Evolutionary conservation across 148 eudicot species (phyloP).

Genomic region (Rhododendron ferrugineum): DNA sequence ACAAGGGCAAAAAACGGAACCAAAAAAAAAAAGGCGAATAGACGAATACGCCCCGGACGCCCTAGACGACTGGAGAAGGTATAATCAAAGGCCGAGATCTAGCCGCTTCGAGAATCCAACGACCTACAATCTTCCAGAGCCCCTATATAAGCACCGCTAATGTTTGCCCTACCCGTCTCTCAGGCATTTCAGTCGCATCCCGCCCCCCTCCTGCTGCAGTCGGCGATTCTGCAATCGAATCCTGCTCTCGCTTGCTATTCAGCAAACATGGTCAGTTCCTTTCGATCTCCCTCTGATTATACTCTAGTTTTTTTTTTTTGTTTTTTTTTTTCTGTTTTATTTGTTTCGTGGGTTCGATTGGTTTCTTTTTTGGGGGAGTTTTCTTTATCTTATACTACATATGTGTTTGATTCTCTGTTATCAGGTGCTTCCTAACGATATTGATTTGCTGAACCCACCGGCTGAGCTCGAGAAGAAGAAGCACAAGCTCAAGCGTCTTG

Average conservation of each 20-base stretch:
- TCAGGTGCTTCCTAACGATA: constrained; percentile 24
- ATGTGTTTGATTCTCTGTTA: neutral
- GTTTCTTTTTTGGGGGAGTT: neutral
- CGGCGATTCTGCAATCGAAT: neutral
- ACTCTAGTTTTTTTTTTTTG: neutral
- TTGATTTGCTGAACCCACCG: constrained; percentile 25
- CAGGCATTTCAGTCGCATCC: neutral
- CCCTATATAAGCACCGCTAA: constrained; percentile 4
- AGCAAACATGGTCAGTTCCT: neutral
- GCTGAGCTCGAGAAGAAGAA: constrained; percentile 27
- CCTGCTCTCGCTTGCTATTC: neutral
- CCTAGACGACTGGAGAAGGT: neutral
- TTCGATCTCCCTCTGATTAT: neutral
- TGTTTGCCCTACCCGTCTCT: neutral
- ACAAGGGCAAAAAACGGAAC: neutral
- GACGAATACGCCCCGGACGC: neutral
- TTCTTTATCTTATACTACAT: neutral
- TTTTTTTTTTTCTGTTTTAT: neutral
- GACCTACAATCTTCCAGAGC: neutral
- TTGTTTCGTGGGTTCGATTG: neutral
- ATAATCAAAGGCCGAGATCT: neutral
- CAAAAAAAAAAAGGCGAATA: neutral
- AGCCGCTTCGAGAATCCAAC: neutral
- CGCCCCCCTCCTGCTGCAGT: neutral
- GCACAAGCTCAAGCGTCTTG: constrained; percentile 27